Conservation (phyloP, 805 yeast genomes). For the Nakazawaea wyomingensis region DNA sequence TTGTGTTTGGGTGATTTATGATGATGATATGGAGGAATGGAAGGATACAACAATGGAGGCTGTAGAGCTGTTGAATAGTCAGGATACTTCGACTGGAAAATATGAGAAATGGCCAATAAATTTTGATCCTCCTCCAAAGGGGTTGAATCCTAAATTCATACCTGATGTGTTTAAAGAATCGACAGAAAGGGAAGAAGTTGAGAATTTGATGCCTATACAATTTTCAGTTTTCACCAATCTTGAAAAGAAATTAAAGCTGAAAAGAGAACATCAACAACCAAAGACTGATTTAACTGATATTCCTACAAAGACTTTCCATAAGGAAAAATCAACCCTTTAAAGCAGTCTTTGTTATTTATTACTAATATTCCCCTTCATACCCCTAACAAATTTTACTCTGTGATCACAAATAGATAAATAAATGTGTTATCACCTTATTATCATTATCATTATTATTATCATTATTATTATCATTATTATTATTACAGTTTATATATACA, state of each 20-base stretch:
- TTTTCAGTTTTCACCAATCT: constrained; percentile 80
- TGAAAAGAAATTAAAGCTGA: constrained; percentile 57
- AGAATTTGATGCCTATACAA: constrained; percentile 61
- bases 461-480: too few species aligned
- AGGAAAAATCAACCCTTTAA: neutral
- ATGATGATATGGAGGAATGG: constrained; percentile 88
- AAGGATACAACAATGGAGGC: constrained; percentile 55
- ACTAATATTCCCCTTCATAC: neutral
- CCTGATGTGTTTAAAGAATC: constrained; percentile 31
- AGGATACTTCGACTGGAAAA: constrained; percentile 33
- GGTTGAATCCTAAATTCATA: constrained; percentile 35
- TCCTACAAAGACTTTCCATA: neutral
- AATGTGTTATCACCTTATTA: too few species aligned
- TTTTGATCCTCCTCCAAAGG: constrained; percentile 51
- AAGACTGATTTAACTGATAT: neutral
- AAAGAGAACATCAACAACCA: constrained; percentile 14
- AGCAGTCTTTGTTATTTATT: too few species aligned
- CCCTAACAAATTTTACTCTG: neutral
- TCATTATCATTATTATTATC: too few species aligned
- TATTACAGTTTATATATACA: neutral
- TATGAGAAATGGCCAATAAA: constrained; percentile 58
- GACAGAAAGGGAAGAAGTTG: constrained; percentile 34
- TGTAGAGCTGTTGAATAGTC: constrained; percentile 30
- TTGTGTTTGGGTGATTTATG: constrained; percentile 93
- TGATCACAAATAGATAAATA: neutral